A percentile compares a stretch with the other conserved stretches of the same genome.
phyloP scores from a whole-genome alignment of 257 asterid genomes.

The Gynochthodes officinalis region DNA sequence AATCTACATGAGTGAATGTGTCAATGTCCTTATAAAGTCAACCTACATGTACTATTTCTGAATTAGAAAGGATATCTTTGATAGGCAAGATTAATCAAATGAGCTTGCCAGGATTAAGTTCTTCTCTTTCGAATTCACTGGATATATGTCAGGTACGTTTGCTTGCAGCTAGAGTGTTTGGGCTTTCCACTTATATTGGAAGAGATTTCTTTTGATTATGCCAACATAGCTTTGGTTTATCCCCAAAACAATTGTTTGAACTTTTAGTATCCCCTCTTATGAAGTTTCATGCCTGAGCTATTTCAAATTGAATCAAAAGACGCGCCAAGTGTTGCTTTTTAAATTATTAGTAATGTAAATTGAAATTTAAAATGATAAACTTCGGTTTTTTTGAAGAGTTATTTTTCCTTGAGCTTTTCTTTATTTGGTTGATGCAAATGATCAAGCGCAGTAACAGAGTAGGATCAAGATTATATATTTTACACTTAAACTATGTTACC shows the following conservation, averaged over 20 bases:
- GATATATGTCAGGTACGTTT: constrained; percentile 49
- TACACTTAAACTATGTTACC: neutral
- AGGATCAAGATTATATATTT: neutral
- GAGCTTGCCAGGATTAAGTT: constrained; percentile 29
- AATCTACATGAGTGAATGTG: neutral
- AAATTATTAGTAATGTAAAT: neutral
- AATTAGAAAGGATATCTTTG: constrained; percentile 13
- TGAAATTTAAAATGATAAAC: neutral
- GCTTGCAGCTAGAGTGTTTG: constrained; percentile 21
- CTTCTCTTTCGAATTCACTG: constrained; percentile 21
- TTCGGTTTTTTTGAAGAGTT: neutral
- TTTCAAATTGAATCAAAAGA: neutral
- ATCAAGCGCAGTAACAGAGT: neutral
- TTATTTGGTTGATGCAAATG: neutral
- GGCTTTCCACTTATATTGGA: neutral
- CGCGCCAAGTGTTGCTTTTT: neutral
- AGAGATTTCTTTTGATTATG: neutral
- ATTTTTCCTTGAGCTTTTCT: neutral
- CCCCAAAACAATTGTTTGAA: neutral
- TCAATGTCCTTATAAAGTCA: neutral
- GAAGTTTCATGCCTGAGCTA: neutral
- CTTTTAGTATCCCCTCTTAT: neutral
- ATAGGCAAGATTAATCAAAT: constrained; percentile 30
- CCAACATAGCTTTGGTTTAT: neutral
- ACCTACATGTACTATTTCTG: neutral